Evolutionary conservation across 345 rosid species (phyloP), one percentile per base, ranked within the genome.

Genomic region (Isatis tinctoria): DNA sequence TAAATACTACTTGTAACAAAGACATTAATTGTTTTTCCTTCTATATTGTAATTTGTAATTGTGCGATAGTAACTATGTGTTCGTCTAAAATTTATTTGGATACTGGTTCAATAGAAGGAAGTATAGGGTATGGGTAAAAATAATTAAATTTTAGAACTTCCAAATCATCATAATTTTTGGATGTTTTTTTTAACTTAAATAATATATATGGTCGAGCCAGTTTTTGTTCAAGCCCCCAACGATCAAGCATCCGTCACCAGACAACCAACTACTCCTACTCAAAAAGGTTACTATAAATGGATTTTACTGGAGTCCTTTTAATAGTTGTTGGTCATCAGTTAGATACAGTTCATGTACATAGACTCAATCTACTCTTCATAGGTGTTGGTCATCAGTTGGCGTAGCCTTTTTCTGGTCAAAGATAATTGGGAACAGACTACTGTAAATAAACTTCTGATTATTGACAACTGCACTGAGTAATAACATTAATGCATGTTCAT

Each of bases 231-330:
- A 13, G 27, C 41, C 37, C 39, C 72, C 28, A 24, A 57, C 7
- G 51, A 57, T 20, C 10, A 74, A 47, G 20, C 41, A 45, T 26
- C 57, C 72, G 60, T 60, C 54, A 67, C 49, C 62, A 67, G 35
- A 37, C 52, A 74, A 36, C 54, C 32, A 74, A 73, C 24, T 39
- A 65, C 72, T 11, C 20, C 9, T 37, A 28, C 11, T 59, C 27
- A 6, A 6, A 6, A 48, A 51, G 37, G 60, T 74, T 74, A 65
- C 59, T 65, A 74, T 56, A 65, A 65, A 57, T 33, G 49, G 47
- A 5, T 74, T 43, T 8, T n/a, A 30, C 39, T 54, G 36, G 13
- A 41, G 77, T 64, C 37, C 58, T 37, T 41, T 8, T 44, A 17
- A 8, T 33, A 32, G 56, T 44, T 54, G 58, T 44, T 64, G 39